Evolutionary conservation across 805 yeast species (phyloP), one percentile per base, ranked within the genome.

Genomic region (Candida coquimbonensis): DNA sequence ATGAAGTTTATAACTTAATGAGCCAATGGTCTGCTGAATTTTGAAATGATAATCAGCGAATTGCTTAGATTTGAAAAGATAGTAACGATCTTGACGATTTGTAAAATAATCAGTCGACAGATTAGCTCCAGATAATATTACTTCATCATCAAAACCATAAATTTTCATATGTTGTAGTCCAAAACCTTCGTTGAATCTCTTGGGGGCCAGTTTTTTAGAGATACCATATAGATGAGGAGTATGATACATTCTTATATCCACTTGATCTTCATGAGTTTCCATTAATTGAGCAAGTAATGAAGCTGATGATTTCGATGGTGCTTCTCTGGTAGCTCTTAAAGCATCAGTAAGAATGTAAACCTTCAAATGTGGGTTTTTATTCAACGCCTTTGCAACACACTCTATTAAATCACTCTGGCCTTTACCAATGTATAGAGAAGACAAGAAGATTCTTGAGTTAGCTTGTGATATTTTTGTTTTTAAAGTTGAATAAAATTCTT

Each of bases 151-250:
- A 57, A 90, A 81, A 2, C 99, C 99, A 62, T 93, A 93, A 27
- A 93, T 74, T 62, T 93, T 93, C 98, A 93, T 93, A 61, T 93
- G 99, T 63, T 93, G 99, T 43, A 93, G 73, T 0, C 99, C 99
- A 54, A 76, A 72, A 4, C 95, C 90, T 66, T 93, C 99, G 63
- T 90, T 89, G 51, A 91, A 72, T 51, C 99, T 74, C 48, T 76
- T 82, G 0, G 99, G 99, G 3, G 88, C 72, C 38, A 85, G 39
- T 9, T 66, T 53, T 57, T 81, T 80, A 46, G 77, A 74, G 48
- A 87, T 58, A 0, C 95, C 95, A 36, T 74, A 68, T 53, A 87
- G 72, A 51, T 83, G 82, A 0, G 99, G 99, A 0, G 99, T 91
- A 55, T 85, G 95, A 64, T 87, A 93, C 72, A 90, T 74, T 54